Base-by-base conservation (phyloP, 2,329 filamentous ascomycete species). In the Alternaria triticimaculans region DNA sequence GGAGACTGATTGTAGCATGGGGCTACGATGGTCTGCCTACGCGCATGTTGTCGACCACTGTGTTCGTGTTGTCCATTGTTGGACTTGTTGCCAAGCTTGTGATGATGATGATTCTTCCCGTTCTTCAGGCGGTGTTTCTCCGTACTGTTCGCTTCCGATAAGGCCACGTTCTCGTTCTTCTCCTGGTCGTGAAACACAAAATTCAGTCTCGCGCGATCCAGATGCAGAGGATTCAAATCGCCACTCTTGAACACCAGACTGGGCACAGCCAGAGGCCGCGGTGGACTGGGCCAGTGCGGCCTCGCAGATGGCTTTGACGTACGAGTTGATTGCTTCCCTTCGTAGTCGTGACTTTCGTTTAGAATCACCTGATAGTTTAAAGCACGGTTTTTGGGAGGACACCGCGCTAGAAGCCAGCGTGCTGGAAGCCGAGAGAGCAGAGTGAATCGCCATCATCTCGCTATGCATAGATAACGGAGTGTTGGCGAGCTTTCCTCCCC, bases 381-480 rank as follows among this genome's bases (percentile, higher is more conserved):
- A 82, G 79, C 74, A 81, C 79, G 83, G 82, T 84, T 86, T 85
- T 81, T 84, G 68, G 71, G 75, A 81, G 56, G 78, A 84, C 77
- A 81, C 76, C 49, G 80, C 75, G 61, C 71, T 82, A 67, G 79
- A 80, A 55, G 82, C 80, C 72, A 82, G 69, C 51, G 80, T 81
- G 67, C 78, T 81, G 55, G 82, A 84, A 55, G 82, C 78, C 44
- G 81, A 76, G 56, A 86, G 81, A 46, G 84, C 84, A 26, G 82
- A 83, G 69, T 84, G 82, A 71, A 87, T 85, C 26, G 84, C 85
- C 83, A 86, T 86, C 84, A 86, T 87, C 79, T 87, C 84, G 5
- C 82, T 83, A 68, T 87, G 85, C 83, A 87, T 85, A 15, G 80
- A 84, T 18, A 87, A 77, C 10, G 81, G 80, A 28, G 77, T 76